phyloP scores from a whole-genome alignment of 139 green algal genomes.

The Bryopsis sp. region DNA sequence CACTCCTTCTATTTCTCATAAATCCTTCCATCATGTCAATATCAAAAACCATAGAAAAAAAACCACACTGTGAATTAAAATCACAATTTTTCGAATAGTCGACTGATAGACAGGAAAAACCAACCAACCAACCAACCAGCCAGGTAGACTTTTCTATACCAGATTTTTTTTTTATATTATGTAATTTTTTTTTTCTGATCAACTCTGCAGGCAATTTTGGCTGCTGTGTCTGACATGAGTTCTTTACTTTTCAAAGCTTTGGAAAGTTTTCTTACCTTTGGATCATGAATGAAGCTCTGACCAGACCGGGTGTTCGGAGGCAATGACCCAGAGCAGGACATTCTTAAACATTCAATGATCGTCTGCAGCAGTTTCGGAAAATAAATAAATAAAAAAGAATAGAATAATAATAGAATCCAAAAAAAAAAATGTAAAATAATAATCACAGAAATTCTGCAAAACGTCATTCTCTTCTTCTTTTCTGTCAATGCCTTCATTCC shows the following conservation, averaged over 20 bases:
- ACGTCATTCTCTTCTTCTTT: too few species aligned
- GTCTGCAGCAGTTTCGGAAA: too few species aligned
- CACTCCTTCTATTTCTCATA: background rate
- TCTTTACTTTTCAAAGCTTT: background rate
- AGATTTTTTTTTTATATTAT: background rate
- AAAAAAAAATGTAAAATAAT: too few species aligned
- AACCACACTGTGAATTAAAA: background rate
- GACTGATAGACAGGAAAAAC: background rate
- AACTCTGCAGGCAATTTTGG: background rate
- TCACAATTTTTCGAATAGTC: background rate
- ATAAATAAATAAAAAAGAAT: too few species aligned
- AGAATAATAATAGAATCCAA: too few species aligned
- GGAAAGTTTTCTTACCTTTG: conserved; percentile 43
- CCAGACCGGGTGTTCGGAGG: conserved; percentile 82
- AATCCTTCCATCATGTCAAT: background rate
- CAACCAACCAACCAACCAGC: too few species aligned
- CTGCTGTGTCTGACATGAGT: background rate
- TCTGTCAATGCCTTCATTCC: too few species aligned
- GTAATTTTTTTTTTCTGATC: background rate
- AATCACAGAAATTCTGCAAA: too few species aligned
- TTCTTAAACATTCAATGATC: conserved; percentile 96
- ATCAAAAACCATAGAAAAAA: background rate
- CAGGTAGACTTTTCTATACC: too few species aligned
- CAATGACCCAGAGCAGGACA: conserved; percentile 87
- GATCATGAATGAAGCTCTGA: conserved; percentile 90